A percentile compares a stretch with the other conserved stretches of the same genome.
These are phyloP conservation scores for Lathyrus tuberosus DNA, from an alignment of 306 rosid species.

Conservation along the genomic window DNA sequence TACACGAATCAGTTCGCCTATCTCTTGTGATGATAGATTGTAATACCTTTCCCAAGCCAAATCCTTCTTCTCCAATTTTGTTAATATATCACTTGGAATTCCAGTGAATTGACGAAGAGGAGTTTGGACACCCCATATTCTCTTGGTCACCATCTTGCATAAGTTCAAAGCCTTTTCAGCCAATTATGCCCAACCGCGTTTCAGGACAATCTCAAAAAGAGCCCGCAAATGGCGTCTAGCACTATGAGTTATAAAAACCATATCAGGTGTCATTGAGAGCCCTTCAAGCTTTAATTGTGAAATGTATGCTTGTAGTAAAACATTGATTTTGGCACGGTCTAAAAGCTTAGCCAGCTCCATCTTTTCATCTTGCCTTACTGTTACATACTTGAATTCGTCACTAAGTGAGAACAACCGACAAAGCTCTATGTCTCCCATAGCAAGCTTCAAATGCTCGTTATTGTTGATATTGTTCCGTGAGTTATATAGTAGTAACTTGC, in stretches of 20 bases:
- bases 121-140: conserved; percentile 96
- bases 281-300: conserved; percentile 96
- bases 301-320: conserved; percentile 88
- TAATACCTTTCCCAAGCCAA: conserved; percentile 97
- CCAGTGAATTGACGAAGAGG: conserved; percentile 91
- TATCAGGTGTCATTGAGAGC: conserved; percentile 87
- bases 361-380: conserved; percentile 92
- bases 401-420: conserved; percentile 91
- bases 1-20: conserved; percentile 83
- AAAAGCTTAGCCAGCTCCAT: conserved; percentile 88
- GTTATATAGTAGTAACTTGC: conserved; percentile 94
- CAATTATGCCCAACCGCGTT: conserved; percentile 94
- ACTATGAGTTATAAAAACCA: conserved; percentile 98
- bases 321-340: conserved; percentile 93
- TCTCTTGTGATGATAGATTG: conserved; percentile 90
- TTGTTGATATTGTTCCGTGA: conserved; percentile 90
- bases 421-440: conserved; percentile 93
- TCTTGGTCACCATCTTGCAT: conserved; percentile 88
- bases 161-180: conserved; percentile 92
- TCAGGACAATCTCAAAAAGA: conserved; percentile 89
- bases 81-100: conserved; percentile 70
- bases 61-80: conserved; percentile 89
- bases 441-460: conserved; percentile 94
- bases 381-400: conserved; percentile 93
- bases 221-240: conserved; percentile 96